These are phyloP conservation scores for Podosphaera leucotricha DNA, from an alignment of 2,329 filamentous ascomycete genomes.

Conservation along the genomic window DNA sequence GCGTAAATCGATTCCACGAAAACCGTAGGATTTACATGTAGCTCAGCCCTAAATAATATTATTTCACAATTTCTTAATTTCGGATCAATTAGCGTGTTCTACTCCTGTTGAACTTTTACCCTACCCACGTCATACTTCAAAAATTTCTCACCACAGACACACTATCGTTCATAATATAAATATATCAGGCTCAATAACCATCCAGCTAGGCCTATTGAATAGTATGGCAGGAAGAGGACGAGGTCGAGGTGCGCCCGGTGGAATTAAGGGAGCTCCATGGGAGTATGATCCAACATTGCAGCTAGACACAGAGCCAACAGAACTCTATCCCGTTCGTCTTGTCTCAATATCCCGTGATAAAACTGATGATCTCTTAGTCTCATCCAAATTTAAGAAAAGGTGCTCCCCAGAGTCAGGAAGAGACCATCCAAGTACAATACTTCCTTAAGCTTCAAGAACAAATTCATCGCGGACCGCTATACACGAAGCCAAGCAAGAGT, in stretches of 20 bases:
- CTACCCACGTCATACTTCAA: too few relatives aligned
- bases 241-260: constrained; percentile 8
- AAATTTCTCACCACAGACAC: too few relatives aligned
- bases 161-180: too few relatives aligned
- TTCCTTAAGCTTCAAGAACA: constrained; percentile 28
- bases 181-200: background rate
- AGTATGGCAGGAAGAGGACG: constrained; percentile 11
- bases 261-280: constrained; percentile 15
- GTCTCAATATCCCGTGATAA: background rate
- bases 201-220: background rate
- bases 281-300: constrained; percentile 12
- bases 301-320: constrained; percentile 20
- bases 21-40: too few relatives aligned
- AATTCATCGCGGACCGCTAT: constrained; percentile 35
- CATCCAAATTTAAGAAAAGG: constrained; percentile 17
- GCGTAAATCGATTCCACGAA: too few relatives aligned
- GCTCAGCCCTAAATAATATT: too few relatives aligned
- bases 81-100: too few relatives aligned
- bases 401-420: constrained; percentile 19
- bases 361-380: constrained; percentile 5
- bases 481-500: constrained; percentile 17
- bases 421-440: constrained; percentile 23
- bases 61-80: too few relatives aligned
- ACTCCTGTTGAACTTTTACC: too few relatives aligned
- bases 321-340: constrained; percentile 22